Evolutionary conservation across 352 stramenopile genomes (phyloP), one percentile per base, ranked within the genome.

Genomic region (Pythium aristosporum): DNA sequence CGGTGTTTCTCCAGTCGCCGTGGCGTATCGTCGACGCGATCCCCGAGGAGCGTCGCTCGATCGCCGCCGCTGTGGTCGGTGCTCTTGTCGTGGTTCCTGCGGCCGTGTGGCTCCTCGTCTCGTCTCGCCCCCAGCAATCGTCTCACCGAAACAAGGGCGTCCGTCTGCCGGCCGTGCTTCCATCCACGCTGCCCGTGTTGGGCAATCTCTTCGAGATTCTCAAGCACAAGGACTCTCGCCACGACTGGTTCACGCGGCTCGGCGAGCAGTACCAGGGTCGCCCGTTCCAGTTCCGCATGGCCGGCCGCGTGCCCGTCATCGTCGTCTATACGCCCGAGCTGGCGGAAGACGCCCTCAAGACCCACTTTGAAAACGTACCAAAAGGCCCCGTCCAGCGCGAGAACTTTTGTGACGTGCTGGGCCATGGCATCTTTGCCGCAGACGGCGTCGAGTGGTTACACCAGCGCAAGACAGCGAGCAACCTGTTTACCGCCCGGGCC

Each of bases 391-490:
- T 48, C 7, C n/a, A 55, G 36, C 30, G 21, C 0, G 60, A 63
- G 12, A 44, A 51, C 8, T 42, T 72, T 16, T 42, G 39, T 2
- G 67, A 69, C 34, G 12, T 73, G 1, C 41, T 70, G 3, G 61
- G 62, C 21, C 18, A 67, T 13, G 67, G 67, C 16, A 73, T 73
- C 43, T 70, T 73, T 43, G 61, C 67, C 0, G 60, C 51, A 2
- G 67, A 73, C 50, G 56, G 54, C 20, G 20, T n/a, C 11, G n/a
- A 51, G 43, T 83, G 76, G 75, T 41, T 71, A 7, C 65, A 70
- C 18, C 76, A 88, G 51, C 75, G 79, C 44, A 87, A 85, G 72
- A 81, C 76, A 0, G 61, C 73, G 7, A 85, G 72, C 49, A 71
- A 74, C 7, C 56, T 87, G 48, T 89, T 87, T 62, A 76, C 75